phyloP scores from a whole-genome alignment of 495 filamentous ascomycete genomes.

The Tetracladium marchalianum region DNA sequence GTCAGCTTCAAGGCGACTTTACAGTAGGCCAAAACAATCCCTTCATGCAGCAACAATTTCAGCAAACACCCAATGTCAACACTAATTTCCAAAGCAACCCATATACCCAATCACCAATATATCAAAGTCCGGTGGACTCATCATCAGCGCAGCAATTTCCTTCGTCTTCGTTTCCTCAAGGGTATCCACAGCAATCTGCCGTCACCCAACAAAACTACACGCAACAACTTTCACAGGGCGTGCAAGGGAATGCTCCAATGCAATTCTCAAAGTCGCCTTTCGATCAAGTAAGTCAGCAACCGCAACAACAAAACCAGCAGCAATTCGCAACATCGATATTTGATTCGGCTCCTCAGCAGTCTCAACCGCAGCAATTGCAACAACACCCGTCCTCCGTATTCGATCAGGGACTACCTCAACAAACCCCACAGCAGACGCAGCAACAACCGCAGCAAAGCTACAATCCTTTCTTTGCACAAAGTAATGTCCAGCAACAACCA shows the following conservation, averaged over 20 bases:
- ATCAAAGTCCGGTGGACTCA: slow-evolving; percentile 13
- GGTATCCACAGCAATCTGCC: slow-evolving; percentile 1
- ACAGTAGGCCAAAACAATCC: slow-evolving; percentile 39
- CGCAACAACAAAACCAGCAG: slow-evolving; percentile 15
- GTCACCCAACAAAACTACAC: slow-evolving; percentile 2
- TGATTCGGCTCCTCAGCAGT: slow-evolving; percentile 31
- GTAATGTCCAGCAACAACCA: slow-evolving; percentile 24
- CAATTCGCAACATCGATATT: slow-evolving; percentile 28
- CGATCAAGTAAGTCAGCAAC: slow-evolving; percentile 10
- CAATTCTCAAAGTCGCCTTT: neutral
- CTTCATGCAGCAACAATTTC: slow-evolving; percentile 40
- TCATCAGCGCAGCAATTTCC: slow-evolving; percentile 25
- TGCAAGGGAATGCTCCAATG: too few species aligned
- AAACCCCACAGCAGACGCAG: slow-evolving; percentile 24
- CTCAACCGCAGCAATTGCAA: slow-evolving; percentile 24
- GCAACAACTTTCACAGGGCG: slow-evolving; percentile 1
- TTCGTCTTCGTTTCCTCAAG: slow-evolving; percentile 1
- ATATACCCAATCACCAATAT: slow-evolving; percentile 7
- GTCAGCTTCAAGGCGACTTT: slow-evolving; percentile 22
- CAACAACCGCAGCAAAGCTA: slow-evolving; percentile 28
- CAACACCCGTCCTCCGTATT: slow-evolving; percentile 44
- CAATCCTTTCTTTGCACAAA: slow-evolving; percentile 27
- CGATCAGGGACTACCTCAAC: slow-evolving; percentile 24
- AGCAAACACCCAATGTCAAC: slow-evolving; percentile 14
- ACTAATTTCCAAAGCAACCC: slow-evolving; percentile 19